phyloP scores from a whole-genome alignment of 495 filamentous ascomycete species.

The Gamarada debralockiae region DNA sequence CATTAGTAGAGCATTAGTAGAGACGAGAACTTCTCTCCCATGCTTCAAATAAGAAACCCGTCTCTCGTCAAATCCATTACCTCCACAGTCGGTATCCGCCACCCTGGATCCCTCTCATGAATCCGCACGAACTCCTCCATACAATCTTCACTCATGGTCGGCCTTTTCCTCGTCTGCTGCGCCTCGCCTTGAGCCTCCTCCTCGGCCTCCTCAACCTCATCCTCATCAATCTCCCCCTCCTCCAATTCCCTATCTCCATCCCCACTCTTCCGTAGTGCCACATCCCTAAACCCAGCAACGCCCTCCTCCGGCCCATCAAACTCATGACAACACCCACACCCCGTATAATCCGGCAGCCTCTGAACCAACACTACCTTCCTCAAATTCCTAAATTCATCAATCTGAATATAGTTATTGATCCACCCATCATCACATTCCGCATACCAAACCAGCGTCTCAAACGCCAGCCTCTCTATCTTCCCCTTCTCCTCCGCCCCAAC shows the following conservation, averaged over 20 bases:
- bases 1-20: too few relatives aligned
- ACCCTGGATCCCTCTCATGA: too few relatives aligned
- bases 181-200: neutral
- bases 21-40: too few relatives aligned
- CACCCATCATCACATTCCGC: neutral
- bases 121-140: too few relatives aligned
- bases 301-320: neutral
- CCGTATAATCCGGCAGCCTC: constrained; percentile 2
- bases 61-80: too few relatives aligned
- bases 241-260: neutral
- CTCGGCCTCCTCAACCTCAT: neutral
- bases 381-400: constrained; percentile 4
- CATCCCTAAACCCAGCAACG: neutral
- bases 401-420: constrained; percentile 6
- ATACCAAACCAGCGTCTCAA: constrained; percentile 8
- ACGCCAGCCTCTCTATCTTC: neutral
- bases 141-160: too few relatives aligned
- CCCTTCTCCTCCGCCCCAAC: neutral
- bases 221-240: neutral
- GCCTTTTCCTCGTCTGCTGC: too few relatives aligned
- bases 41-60: too few relatives aligned
- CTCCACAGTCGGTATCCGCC: too few relatives aligned
- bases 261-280: neutral
- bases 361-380: constrained; percentile 4
- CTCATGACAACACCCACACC: constrained; percentile 5